phyloP scores from a whole-genome alignment of 257 asterid species.

The Cinchona pubescens region DNA sequence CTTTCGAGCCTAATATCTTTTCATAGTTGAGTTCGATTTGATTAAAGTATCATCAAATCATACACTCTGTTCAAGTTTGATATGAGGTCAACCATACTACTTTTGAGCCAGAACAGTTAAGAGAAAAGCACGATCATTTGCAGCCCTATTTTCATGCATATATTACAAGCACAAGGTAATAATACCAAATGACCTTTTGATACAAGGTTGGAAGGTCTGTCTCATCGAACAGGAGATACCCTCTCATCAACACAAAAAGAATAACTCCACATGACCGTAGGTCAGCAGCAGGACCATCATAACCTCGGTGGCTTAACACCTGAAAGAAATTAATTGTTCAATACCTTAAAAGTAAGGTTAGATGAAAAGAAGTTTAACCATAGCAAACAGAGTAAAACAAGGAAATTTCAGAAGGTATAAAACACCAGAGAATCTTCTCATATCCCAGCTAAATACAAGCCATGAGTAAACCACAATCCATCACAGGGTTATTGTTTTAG shows the following conservation, averaged over 20 bases:
- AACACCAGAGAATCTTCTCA: neutral
- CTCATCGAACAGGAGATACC: slow-evolving; percentile 84
- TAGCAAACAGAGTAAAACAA: neutral
- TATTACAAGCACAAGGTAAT: slow-evolving; percentile 1
- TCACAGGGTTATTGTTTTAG: neutral
- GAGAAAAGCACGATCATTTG: too few species aligned
- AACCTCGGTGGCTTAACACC: slow-evolving; percentile 79
- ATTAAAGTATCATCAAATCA: too few species aligned
- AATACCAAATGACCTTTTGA: slow-evolving; percentile 50
- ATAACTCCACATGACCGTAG: slow-evolving; percentile 97
- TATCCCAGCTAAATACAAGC: neutral
- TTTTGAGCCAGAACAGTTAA: too few species aligned
- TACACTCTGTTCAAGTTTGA: too few species aligned
- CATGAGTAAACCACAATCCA: neutral
- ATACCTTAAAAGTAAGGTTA: neutral
- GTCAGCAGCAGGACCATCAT: slow-evolving; percentile 98
- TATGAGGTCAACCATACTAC: too few species aligned
- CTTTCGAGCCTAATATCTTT: too few species aligned
- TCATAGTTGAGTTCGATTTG: too few species aligned
- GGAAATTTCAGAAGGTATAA: neutral
- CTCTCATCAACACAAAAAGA: slow-evolving; percentile 83
- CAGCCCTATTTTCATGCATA: neutral
- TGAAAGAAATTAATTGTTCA: slow-evolving; percentile 26
- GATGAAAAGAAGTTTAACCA: neutral
- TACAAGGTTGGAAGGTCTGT: slow-evolving; percentile 66